Evolutionary conservation across 768 basidiomycete species (phyloP), one percentile per base, ranked within the genome.

Genomic region (Neoboletus subvelutipes): DNA sequence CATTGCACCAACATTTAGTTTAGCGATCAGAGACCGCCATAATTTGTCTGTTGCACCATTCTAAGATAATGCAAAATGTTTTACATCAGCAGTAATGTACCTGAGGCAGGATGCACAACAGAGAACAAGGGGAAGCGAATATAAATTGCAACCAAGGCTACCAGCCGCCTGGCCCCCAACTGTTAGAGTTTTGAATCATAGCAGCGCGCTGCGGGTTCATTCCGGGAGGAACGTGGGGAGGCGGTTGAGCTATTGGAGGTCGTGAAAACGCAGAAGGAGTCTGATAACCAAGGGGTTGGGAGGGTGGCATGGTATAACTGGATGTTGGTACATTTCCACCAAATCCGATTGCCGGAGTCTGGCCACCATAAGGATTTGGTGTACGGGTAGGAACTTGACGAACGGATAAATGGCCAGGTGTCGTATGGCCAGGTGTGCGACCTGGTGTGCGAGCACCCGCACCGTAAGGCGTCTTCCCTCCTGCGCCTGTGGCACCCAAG

Each of bases 401-500:
- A 45, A 87, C 79, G 20, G 91, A 93, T 72, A 85, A 77, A 65
- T 84, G 87, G 1, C 90, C 90, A n/a, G 91, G 89, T 10, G 90
- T 92, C n/a, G 80, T 76, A 57, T 81, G 80, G n/a, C 84, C 90
- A 13, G 83, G 80, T 15, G 85, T 86, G 34, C 89, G 81, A 22
- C 82, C 90, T 50, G 90, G 90, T 1, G 90, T 92, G 34, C 90
- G 83, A n/a, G 76, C 73, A 45, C 87, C 88, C 29, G 85, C 84
- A 54, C 80, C 85, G 60, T 86, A 92, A 0, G 93, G 92, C 0
- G 93, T 94, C 68, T 87, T 92, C 10, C 87, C 87, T 45, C 87
- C 86, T 40, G 79, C 73, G 5, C 73, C 74, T 12, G 77, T 70
- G 68, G 59, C 79, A 69, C 68, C 82, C 56, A 76, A 77, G 79